Evolutionary conservation across 169 alveolate genomes (phyloP), one percentile per base, ranked within the genome.

Genomic region (Besnoitia besnoiti): DNA sequence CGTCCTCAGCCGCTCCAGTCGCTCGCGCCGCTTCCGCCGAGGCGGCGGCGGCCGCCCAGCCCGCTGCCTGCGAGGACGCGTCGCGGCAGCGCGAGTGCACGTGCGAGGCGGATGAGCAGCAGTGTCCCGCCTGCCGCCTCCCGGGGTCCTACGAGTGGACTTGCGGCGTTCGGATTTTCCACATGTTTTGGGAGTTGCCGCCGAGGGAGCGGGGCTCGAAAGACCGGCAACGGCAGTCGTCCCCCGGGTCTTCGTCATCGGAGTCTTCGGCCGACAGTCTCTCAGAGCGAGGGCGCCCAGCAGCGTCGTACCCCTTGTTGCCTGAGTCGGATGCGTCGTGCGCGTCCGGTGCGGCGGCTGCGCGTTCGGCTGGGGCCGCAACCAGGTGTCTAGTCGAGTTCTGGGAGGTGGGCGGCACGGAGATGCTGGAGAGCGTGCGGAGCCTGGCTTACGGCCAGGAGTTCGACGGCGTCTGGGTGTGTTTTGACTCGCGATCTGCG

Each of bases 321-420:
- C 24, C 67, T 3, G 12, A 5, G 1, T 55, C 27, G n/a, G 12
- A 16, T 49, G 24, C 67, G n/a, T 55, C 67, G 30, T 55, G 5
- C 12, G 33, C 67, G 67, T 55, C 47, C 40, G 14, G 12, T 73
- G 46, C 46, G 10, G 16, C 82, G 27, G 16, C 82, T 21, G 3
- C 82, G 5, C n/a, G 44, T 19, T 19, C n/a, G 39, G 16, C 82
- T 30, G 46, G 14, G 3, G 16, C 40, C 82, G 0, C 46, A 42
- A 1, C 82, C 5, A 73, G 82, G 5, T 73, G 39, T 37, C 82
- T n/a, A 73, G 46, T 73, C 3, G 82, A 73, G 46, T 73, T 73
- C n/a, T 73, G 82, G 82, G 82, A 73, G 46, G 82, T 73, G 10
- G 82, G 82, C 16, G 82, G 82, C n/a, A 73, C 82, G 2, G 82